phyloP scores from a whole-genome alignment of 2,329 filamentous ascomycete genomes.

The Ophidiomyces ophidiicola region DNA sequence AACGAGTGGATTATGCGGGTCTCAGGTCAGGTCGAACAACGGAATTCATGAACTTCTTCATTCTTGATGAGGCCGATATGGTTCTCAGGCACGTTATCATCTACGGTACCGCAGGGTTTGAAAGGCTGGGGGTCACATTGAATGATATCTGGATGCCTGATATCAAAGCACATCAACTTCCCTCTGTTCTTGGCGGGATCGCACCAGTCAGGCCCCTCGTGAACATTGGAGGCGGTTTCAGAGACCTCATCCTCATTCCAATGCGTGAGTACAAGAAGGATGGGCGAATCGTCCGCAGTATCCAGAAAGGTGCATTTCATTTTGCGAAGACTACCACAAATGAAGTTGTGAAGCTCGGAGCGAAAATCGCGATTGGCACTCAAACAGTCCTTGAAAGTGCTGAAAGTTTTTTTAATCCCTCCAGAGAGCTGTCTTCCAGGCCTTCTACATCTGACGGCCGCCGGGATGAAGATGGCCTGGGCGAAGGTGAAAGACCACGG shows the following conservation, averaged over 20 bases:
- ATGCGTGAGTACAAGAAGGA: constrained; percentile 90
- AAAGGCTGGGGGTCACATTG: constrained; percentile 73
- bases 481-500: constrained; percentile 55
- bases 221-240: constrained; percentile 78
- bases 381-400: constrained; percentile 85
- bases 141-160: constrained; percentile 97
- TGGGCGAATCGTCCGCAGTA: constrained; percentile 77
- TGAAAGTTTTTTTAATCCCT: constrained; percentile 56
- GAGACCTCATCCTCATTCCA: constrained; percentile 76
- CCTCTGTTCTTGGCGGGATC: constrained; percentile 74
- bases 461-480: constrained; percentile 49
- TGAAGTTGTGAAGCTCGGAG: constrained; percentile 85
- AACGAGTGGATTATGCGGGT: constrained; percentile 90
- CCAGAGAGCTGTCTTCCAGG: constrained; percentile 21
- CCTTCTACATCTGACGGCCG: constrained; percentile 34
- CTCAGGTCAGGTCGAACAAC: constrained; percentile 86
- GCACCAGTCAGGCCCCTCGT: constrained; percentile 83
- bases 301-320: constrained; percentile 76
- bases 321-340: constrained; percentile 91
- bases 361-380: constrained; percentile 87
- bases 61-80: constrained; percentile 79
- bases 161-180: constrained; percentile 77
- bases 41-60: constrained; percentile 98
- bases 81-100: constrained; percentile 78
- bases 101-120: constrained; percentile 83